Percentiles rank a stretch among this genome's conserved stretches.
These are phyloP conservation scores for Schizophyllum amplum DNA, from an alignment of 1,284 basidiomycete species.

Conservation along the genomic window DNA sequence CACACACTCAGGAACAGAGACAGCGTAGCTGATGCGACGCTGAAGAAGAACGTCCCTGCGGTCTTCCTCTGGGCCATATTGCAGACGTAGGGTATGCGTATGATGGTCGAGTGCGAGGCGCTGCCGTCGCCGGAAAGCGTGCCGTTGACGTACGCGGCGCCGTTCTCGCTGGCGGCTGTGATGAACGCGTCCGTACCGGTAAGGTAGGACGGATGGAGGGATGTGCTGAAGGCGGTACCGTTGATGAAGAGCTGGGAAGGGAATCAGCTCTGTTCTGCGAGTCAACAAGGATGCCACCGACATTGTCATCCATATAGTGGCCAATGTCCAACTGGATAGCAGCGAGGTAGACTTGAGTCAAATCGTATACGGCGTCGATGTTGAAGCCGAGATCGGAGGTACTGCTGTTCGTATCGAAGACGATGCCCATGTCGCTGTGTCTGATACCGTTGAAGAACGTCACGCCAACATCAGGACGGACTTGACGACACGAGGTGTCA, in stretches of 20 bases:
- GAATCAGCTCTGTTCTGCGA: not conserved
- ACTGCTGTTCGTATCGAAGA: conserved; percentile 1
- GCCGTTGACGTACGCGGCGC: conserved; percentile 1
- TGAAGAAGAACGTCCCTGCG: not conserved
- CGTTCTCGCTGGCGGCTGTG: not conserved
- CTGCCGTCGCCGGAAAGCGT: not conserved
- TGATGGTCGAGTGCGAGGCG: not conserved
- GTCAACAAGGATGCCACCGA: not conserved
- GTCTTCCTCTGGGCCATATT: not conserved
- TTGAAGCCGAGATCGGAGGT: not conserved
- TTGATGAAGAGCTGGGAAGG: not conserved
- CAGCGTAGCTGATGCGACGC: not conserved
- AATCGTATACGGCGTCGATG: not conserved
- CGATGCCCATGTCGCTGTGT: not conserved
- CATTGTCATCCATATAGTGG: not conserved
- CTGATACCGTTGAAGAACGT: conserved; percentile 1
- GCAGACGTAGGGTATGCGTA: not conserved
- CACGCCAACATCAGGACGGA: not conserved
- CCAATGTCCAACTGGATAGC: conserved; percentile 1
- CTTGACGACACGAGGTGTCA: not conserved
- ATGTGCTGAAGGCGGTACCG: not conserved
- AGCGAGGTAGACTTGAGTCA: not conserved
- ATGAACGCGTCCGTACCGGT: not conserved
- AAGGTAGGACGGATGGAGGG: not conserved
- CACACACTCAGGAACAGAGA: conserved; percentile 2